These are phyloP conservation scores for Claviceps digitariae DNA, from an alignment of 2,329 filamentous ascomycete species.

Conservation along the genomic window DNA sequence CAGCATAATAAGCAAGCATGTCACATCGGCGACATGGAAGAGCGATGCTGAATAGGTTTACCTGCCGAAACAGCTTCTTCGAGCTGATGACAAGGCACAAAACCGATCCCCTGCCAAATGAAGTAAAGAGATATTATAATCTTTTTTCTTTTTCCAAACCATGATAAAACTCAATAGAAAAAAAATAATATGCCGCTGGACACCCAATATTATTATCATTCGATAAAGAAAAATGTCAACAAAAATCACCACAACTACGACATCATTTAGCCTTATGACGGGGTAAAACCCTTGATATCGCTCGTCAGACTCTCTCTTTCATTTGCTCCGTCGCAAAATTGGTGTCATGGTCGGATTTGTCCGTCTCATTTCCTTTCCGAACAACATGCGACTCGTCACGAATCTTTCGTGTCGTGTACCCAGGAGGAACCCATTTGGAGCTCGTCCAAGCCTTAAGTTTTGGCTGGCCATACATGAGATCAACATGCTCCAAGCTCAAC, in stretches of 20 bases:
- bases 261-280: not conserved
- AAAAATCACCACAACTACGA: not conserved
- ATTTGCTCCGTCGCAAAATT: conserved; percentile 4
- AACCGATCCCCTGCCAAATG: too few species aligned
- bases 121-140: too few species aligned
- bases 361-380: conserved; percentile 6
- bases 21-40: not conserved
- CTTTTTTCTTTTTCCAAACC: not conserved
- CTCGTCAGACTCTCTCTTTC: not conserved
- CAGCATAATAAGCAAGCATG: not conserved
- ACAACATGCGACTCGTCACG: conserved; percentile 18
- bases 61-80: too few species aligned
- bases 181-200: not conserved
- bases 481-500: conserved; percentile 57
- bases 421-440: conserved; percentile 34
- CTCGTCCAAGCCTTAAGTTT: conserved; percentile 49
- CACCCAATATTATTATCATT: not conserved
- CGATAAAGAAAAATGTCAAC: too few species aligned
- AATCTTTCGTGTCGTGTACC: conserved; percentile 27
- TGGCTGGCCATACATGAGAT: conserved; percentile 52
- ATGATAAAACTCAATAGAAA: not conserved
- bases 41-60: too few species aligned
- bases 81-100: too few species aligned
- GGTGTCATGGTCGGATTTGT: conserved; percentile 5
- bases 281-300: too few species aligned